These are phyloP conservation scores for Paramecium bursaria DNA, from an alignment of 73 alveolate species.

Conservation along the genomic window DNA sequence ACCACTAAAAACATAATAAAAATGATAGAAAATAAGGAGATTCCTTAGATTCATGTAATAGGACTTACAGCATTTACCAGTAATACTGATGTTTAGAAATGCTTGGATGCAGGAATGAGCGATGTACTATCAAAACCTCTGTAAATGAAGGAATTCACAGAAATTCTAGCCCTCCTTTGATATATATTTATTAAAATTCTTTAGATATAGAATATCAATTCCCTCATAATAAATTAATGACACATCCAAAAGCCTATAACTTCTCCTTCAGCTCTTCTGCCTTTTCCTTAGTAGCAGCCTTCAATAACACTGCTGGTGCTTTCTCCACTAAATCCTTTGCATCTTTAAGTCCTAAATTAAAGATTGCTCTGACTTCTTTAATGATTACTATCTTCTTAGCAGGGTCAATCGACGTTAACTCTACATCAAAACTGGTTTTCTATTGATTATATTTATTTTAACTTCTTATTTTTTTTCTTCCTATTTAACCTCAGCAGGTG, in stretches of 20 bases:
- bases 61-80: conserved; percentile 58
- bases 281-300: conserved; percentile 75
- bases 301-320: conserved; percentile 77
- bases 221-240: conserved; percentile 60
- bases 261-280: conserved; percentile 79
- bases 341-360: conserved; percentile 85
- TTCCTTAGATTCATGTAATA: conserved; percentile 26
- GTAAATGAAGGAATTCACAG: conserved; percentile 19
- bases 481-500: background rate
- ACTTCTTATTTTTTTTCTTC: conserved; percentile 65
- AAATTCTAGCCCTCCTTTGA: conserved; percentile 22
- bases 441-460: conserved; percentile 27
- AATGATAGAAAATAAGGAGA: background rate
- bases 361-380: conserved; percentile 82
- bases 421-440: conserved; percentile 79
- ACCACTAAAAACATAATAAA: conserved; percentile 14
- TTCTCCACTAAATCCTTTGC: conserved; percentile 87
- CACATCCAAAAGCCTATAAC: conserved; percentile 73
- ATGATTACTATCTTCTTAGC: conserved; percentile 80
- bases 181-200: too few relatives aligned
- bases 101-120: conserved; percentile 48
- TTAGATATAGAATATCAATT: too few relatives aligned
- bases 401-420: conserved; percentile 74
- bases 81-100: background rate
- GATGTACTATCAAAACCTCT: conserved; percentile 57